Evolutionary conservation across 441 rosid species (phyloP).

Genomic region (Codiaeum variegatum): DNA sequence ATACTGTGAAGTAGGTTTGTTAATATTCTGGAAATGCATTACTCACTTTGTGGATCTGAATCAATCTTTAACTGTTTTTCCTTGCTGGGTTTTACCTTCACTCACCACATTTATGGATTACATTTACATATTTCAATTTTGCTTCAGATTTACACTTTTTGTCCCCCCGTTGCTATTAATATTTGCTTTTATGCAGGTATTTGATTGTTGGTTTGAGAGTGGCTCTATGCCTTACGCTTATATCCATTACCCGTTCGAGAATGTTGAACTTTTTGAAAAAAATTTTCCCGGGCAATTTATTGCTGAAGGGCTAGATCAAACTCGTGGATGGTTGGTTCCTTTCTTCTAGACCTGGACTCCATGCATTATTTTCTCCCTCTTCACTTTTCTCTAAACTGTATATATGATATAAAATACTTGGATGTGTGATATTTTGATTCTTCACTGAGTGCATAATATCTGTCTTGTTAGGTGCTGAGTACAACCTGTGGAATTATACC

Average conservation of each 20-base stretch:
- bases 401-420: background rate
- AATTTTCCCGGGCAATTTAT: conserved; percentile 97
- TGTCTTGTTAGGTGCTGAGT: background rate
- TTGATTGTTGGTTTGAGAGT: conserved; percentile 99
- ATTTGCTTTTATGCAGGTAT: conserved; percentile 47
- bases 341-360: background rate
- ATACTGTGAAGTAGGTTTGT: background rate
- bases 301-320: conserved; percentile 99
- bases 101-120: background rate
- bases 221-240: conserved; percentile 99
- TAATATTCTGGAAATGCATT: background rate
- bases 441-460: background rate
- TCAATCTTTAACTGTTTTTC: background rate
- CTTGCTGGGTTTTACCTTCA: background rate
- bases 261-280: conserved; percentile 74
- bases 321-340: conserved; percentile 92
- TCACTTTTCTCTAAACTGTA: background rate
- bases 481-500: background rate
- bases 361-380: background rate
- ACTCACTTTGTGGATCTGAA: background rate
- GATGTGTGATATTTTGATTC: background rate
- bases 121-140: background rate
- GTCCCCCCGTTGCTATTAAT: conserved; percentile 7
- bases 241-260: conserved; percentile 96
- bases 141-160: background rate